Base-by-base conservation (phyloP, 1,139 yeast species). In the Sugiyamaella pinicola region DNA sequence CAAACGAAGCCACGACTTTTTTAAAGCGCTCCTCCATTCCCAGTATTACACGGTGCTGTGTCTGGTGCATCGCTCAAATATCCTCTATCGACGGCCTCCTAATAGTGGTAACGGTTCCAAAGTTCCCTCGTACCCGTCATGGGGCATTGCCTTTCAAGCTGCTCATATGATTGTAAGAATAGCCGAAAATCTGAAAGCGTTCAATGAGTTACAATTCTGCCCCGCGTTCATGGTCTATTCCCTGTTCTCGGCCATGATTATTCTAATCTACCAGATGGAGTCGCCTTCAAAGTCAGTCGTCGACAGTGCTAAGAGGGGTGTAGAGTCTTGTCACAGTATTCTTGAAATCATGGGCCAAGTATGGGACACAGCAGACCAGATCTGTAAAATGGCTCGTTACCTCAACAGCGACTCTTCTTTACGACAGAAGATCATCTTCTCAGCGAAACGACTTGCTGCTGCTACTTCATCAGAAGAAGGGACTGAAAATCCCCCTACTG, bases 111-210 rank as follows among this genome's bases (percentile, higher is more conserved):
- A 54, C 61, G 39, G 63, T 53, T 33, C 41, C n/a, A 72, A 75
- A 65, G 78, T 77, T 62, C 81, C 77, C 64, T 80, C 78, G 53
- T 85, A 84, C 66, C 90, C 93, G 1, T 82, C 89, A 6, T 84
- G 93, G 87, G 90, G 93, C 12, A 86, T 87, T 57, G 85, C 91
- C 2, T 87, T 87, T 73, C 91, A 86, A 67, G 89, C 95, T 0
- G 89, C 95, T 1, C 82, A 88, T 64, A 85, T 85, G 85, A 84
- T 87, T 58, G 81, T 87, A 5, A 76, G 83, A 55, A 84, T 87
- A 51, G 74, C 82, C 44, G 85, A 84, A 55, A 82, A 81, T 55
- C 63, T 87, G 57, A 69, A 79, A 34, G 80, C 79, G 44, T 75
- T 78, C 48, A 77, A 79, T 54, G 80, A 81, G 61, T 66, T 83